A percentile compares a stretch with the other conserved stretches of the same genome.
phyloP scores from a whole-genome alignment of 176 grass and related monocot genomes.

The Puya raimondii region DNA sequence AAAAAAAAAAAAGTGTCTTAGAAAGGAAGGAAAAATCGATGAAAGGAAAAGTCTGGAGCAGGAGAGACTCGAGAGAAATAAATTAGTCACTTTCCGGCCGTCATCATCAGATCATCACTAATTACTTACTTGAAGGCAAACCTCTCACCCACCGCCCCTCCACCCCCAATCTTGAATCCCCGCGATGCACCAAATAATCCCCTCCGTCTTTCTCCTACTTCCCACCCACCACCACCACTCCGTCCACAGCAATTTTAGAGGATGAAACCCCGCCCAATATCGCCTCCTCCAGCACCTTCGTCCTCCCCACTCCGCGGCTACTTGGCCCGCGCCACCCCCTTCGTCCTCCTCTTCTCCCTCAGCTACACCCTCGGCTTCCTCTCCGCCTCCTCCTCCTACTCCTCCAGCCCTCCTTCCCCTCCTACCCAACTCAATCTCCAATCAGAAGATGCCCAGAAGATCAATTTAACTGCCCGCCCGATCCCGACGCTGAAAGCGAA shows the following conservation, averaged over 20 bases:
- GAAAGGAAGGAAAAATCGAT: too few species aligned
- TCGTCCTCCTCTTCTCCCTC: slow-evolving; percentile 55
- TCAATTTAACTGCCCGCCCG: not conserved
- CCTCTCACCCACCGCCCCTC: too few species aligned
- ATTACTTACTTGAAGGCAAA: too few species aligned
- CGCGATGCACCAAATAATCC: not conserved
- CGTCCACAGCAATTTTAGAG: not conserved
- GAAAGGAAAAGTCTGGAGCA: too few species aligned
- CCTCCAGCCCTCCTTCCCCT: slow-evolving; percentile 13
- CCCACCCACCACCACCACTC: not conserved
- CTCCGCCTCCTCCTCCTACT: slow-evolving; percentile 24
- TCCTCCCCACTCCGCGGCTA: slow-evolving; percentile 3
- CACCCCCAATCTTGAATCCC: too few species aligned
- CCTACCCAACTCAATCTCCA: slow-evolving; percentile 20
- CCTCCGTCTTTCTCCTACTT: not conserved
- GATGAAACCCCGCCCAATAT: slow-evolving; percentile 39
- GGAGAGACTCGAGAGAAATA: too few species aligned
- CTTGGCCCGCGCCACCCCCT: slow-evolving; percentile 25
- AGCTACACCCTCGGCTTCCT: slow-evolving; percentile 69
- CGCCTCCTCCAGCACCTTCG: not conserved
- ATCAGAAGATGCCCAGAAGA: slow-evolving; percentile 19
- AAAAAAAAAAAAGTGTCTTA: too few species aligned
- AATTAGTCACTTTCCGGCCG: too few species aligned
- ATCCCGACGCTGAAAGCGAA: not conserved
- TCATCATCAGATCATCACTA: too few species aligned